A percentile compares a stretch with the other conserved stretches of the same genome.
Conservation (phyloP, 1,284 basidiomycete genomes). For the Golubevia pallescens region DNA sequence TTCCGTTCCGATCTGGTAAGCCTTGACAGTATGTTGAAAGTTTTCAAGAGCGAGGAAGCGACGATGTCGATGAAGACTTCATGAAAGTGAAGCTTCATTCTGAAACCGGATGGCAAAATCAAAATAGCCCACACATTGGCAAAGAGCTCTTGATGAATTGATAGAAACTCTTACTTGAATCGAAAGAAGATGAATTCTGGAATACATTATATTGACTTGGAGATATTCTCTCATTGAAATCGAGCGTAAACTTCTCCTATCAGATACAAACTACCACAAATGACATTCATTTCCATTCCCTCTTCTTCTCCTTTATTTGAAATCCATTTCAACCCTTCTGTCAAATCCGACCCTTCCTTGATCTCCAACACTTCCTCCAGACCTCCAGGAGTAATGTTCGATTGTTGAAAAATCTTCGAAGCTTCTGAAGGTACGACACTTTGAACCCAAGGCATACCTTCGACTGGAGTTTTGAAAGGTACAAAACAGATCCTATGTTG, state of each 20-base stretch:
- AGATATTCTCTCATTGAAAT: no score
- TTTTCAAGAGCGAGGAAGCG: constrained; percentile 6
- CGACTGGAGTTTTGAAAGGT: constrained; percentile 45
- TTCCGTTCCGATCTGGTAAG: not conserved
- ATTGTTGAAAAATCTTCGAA: constrained; percentile 3
- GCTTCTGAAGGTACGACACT: constrained; percentile 4
- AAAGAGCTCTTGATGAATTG: no score
- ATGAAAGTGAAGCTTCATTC: no score
- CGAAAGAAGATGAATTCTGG: no score
- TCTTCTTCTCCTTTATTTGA: not conserved
- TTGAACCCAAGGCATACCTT: constrained; percentile 62
- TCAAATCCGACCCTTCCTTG: constrained; percentile 6
- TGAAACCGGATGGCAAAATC: no score
- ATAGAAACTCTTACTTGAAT: no score
- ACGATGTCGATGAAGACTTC: no score
- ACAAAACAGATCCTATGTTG: constrained; percentile 40
- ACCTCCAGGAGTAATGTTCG: no score
- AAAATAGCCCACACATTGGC: no score
- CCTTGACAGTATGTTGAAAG: constrained; percentile 5
- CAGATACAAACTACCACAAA: constrained; percentile 57
- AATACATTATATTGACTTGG: no score
- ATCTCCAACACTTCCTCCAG: constrained; percentile 5
- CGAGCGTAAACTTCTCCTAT: constrained; percentile 56
- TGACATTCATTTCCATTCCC: constrained; percentile 23
- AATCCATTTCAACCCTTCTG: constrained; percentile 28